Base-by-base conservation (phyloP, 495 filamentous ascomycete genomes). In the Penicillium paradoxum region DNA sequence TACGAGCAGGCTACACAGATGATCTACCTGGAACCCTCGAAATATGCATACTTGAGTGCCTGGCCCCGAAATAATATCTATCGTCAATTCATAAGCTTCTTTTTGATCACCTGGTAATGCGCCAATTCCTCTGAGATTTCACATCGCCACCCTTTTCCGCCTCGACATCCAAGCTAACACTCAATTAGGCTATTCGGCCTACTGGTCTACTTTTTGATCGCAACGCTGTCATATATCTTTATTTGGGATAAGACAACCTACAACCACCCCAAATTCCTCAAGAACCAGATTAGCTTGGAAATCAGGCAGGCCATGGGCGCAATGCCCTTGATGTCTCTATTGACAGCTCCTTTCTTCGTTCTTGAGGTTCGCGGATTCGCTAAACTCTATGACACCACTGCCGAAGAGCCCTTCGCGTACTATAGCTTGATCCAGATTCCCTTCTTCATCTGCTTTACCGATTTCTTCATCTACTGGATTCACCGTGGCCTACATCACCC, bases 381-480 rank as follows among this genome's bases (percentile, higher is more conserved):
- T 58, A 90, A 88, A 67, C 83, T 97, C 54, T 97, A 97, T 79
- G 86, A 92, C 64, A 72, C 78, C 10, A 74, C 82, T 52, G 76
- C 77, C 36, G 84, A 91, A 2, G 88, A 86, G 3, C 86, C 89
- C 1, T 85, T 86, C 39, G 63, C 72, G 32, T 86, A 79, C 74
- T 96, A 95, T 73, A 87, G 91, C 69, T 74, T 81, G 57, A 57
- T 91, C 21, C 93, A 97, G 69, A 93, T 95, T 77, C 92, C 93
- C 18, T 67, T 95, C 53, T 97, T 96, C 78, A 79, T 97, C 68
- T 58, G 81, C 56, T 97, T 97, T 72, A 97, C 92, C 74, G 92
- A 97, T 74, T 85, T 84, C 71, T 82, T 77, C 73, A 93, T 97
- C 78, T 97, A 97, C 79, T 89, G 85, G 79, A 96, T 96, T 62